Conservation (phyloP, 169 alveolate genomes). For the Babesia caballi region DNA sequence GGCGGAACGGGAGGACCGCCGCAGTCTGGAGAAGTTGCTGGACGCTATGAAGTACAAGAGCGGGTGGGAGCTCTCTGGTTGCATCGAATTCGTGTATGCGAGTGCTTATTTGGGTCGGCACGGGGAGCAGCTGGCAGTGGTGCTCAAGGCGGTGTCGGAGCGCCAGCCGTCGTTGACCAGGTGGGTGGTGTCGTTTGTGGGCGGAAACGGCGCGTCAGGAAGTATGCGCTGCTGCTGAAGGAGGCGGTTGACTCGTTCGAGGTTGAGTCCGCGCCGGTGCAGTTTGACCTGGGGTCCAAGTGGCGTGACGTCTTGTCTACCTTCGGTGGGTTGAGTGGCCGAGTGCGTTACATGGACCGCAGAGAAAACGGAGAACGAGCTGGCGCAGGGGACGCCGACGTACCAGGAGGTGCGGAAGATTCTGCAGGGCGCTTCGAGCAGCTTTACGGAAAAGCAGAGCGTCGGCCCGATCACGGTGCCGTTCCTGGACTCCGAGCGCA, state of each 20-base stretch:
- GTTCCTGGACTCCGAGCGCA: conserved; percentile 46
- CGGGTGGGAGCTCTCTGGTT: conserved; percentile 27
- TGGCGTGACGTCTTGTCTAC: conserved; percentile 43
- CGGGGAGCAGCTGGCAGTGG: conserved; percentile 25
- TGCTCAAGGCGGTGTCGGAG: background rate
- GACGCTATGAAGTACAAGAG: background rate
- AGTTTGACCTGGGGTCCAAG: background rate
- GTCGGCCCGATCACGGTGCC: conserved; percentile 57
- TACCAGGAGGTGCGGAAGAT: conserved; percentile 58
- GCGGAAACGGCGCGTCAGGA: background rate
- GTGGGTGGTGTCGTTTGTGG: background rate
- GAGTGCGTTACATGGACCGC: background rate
- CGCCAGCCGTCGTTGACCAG: conserved; percentile 17
- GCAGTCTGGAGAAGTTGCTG: conserved; percentile 13
- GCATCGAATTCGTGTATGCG: conserved; percentile 31
- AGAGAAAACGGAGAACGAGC: conserved; percentile 50
- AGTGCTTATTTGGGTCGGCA: conserved; percentile 30
- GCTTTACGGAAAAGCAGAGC: conserved; percentile 9
- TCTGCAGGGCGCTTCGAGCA: conserved; percentile 34
- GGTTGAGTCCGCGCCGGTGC: conserved; percentile 29
- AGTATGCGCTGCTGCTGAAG: conserved; percentile 46
- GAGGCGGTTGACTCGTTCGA: conserved; percentile 58
- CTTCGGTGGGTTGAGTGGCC: conserved; percentile 12
- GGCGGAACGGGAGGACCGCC: background rate
- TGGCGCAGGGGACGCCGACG: conserved; percentile 13